Evolutionary conservation across 2,329 filamentous ascomycete genomes (phyloP).

Genomic region (Aspergillus uvarum): DNA sequence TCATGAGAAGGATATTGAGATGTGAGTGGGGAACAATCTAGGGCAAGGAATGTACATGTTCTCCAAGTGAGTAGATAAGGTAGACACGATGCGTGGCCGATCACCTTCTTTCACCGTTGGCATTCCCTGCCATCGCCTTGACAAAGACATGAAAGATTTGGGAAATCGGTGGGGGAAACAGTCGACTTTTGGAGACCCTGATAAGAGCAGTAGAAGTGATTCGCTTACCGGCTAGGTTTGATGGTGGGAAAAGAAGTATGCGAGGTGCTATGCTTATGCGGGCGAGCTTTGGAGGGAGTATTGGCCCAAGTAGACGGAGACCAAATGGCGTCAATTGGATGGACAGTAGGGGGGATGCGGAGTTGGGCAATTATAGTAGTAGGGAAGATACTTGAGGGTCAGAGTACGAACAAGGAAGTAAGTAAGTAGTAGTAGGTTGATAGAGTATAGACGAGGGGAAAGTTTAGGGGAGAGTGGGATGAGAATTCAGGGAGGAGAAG

Average conservation of each 20-base stretch:
- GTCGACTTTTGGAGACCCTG: not conserved
- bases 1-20: not conserved
- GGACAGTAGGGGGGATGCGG: not conserved
- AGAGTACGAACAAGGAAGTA: slow-evolving; percentile 1
- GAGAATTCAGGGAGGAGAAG: not conserved
- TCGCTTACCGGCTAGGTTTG: slow-evolving; percentile 23
- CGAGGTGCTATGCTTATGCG: not conserved
- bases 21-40: not conserved
- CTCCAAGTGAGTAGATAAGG: slow-evolving; percentile 13
- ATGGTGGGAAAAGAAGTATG: slow-evolving; percentile 7
- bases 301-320: slow-evolving; percentile 13
- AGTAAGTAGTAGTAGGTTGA: not conserved
- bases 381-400: not conserved
- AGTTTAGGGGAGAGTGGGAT: slow-evolving; percentile 10
- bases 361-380: slow-evolving; percentile 7
- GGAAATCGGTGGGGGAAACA: not conserved
- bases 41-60: not conserved
- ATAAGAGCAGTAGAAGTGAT: slow-evolving; percentile 18
- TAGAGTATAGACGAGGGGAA: not conserved
- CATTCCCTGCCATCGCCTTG: slow-evolving; percentile 7
- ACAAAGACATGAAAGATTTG: not conserved
- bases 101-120: slow-evolving; percentile 7
- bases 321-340: slow-evolving; percentile 2
- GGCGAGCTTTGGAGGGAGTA: slow-evolving; percentile 1
- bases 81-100: slow-evolving; percentile 9